Percentiles rank a stretch among this genome's conserved stretches.
These are phyloP conservation scores for Lobosporangium transversale DNA, from an alignment of 192 early-diverging fungal genomes.

Conservation along the genomic window DNA sequence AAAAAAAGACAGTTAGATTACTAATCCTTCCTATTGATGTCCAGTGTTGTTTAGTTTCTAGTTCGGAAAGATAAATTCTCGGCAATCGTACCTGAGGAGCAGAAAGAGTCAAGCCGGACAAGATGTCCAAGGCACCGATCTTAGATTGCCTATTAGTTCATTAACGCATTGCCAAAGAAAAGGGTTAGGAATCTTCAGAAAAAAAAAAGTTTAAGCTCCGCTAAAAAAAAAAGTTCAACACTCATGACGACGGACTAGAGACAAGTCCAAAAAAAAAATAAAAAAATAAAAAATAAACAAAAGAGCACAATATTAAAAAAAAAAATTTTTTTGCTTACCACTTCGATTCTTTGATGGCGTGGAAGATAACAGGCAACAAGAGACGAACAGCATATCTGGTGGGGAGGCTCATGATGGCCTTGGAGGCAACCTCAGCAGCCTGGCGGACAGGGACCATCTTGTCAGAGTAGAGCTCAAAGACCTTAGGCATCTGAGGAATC, in stretches of 20 bases:
- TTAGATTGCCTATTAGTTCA: conserved; percentile 72
- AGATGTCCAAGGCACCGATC: conserved; percentile 58
- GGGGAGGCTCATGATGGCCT: conserved; percentile 53
- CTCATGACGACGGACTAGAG: too few relatives aligned
- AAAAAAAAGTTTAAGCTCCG: conserved; percentile 48
- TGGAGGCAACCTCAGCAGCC: conserved; percentile 57
- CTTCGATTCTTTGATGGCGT: conserved; percentile 58
- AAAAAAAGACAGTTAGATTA: background rate
- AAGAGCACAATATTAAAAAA: too few relatives aligned
- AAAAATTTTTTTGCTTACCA: conserved; percentile 41
- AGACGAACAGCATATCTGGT: conserved; percentile 58
- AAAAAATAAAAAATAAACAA: too few relatives aligned
- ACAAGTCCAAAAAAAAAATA: too few relatives aligned
- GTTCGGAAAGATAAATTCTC: too few relatives aligned
- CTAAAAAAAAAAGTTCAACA: too few relatives aligned
- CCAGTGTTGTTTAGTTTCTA: background rate
- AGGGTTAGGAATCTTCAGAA: background rate
- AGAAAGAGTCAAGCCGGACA: conserved; percentile 55
- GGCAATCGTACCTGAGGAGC: conserved; percentile 59
- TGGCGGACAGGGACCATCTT: conserved; percentile 59
- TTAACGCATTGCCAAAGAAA: background rate
- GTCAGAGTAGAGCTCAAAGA: conserved; percentile 72
- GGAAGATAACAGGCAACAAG: conserved; percentile 64
- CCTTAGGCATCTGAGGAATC: conserved; percentile 67
- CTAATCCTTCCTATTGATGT: background rate